phyloP scores from a whole-genome alignment of 1,284 basidiomycete genomes.

The Ganoderma lucidum region DNA sequence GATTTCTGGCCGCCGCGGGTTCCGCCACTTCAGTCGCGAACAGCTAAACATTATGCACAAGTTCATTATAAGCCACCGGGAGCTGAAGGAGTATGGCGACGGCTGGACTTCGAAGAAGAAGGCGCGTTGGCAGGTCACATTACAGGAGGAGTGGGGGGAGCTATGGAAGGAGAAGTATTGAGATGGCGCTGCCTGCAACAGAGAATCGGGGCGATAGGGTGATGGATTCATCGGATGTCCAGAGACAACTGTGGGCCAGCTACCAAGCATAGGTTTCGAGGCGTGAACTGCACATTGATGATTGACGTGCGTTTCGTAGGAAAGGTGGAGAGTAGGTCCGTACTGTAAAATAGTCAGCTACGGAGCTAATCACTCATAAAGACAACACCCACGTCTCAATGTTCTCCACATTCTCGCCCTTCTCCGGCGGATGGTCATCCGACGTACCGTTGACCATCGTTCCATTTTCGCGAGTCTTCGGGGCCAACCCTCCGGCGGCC shows the following conservation, averaged over 20 bases:
- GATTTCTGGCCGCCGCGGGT: not conserved
- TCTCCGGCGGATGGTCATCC: constrained; percentile 32
- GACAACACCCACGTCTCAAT: constrained; percentile 65
- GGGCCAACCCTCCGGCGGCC: constrained; percentile 71
- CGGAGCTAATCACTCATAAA: not conserved
- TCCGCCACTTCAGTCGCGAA: not conserved
- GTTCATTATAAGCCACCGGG: constrained; percentile 2
- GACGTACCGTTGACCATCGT: constrained; percentile 39
- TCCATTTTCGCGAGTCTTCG: constrained; percentile 64
- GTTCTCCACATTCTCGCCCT: constrained; percentile 52
- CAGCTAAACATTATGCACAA: constrained; percentile 6
- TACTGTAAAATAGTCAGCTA: constrained; percentile 51
- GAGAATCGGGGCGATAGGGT: not conserved
- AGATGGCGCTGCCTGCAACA: not conserved
- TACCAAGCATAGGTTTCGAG: constrained; percentile 92
- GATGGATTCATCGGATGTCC: constrained; percentile 56
- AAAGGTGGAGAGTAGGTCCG: constrained; percentile 91
- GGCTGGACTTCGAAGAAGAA: not conserved
- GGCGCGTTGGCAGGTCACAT: not conserved
- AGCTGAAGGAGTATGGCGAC: not conserved
- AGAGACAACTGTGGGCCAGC: constrained; percentile 75
- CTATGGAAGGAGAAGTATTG: not conserved
- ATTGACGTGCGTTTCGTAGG: constrained; percentile 96
- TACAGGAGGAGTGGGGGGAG: not conserved
- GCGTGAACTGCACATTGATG: constrained; percentile 92